Evolutionary conservation across 345 rosid genomes (phyloP).

Genomic region (Erysimum cheiranthoides): DNA sequence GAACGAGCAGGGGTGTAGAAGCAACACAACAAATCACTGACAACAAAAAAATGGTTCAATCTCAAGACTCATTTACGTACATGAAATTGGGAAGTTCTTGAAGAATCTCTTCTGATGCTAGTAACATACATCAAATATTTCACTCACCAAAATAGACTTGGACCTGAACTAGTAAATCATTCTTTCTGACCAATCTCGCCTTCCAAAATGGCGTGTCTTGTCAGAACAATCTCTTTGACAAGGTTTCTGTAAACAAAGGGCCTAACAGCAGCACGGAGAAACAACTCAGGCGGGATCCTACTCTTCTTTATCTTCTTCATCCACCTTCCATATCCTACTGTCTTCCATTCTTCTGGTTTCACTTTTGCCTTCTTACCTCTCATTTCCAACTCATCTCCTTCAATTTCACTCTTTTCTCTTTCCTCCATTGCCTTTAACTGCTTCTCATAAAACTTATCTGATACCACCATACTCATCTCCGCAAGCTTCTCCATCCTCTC

Average conservation of each 20-base stretch:
- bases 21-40: conserved; percentile 14
- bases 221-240: conserved; percentile 92
- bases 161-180: conserved; percentile 28
- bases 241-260: conserved; percentile 92
- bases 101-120: conserved; percentile 15
- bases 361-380: conserved; percentile 79
- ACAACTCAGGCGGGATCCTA: conserved; percentile 81
- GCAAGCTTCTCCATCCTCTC: conserved; percentile 84
- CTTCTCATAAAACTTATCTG: conserved; percentile 56
- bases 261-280: conserved; percentile 80
- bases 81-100: not conserved
- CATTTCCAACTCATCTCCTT: conserved; percentile 67
- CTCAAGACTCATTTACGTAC: not conserved
- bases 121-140: not conserved
- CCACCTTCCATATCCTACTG: conserved; percentile 74
- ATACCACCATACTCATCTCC: conserved; percentile 59
- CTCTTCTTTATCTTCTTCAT: conserved; percentile 76
- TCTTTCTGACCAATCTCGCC: conserved; percentile 74
- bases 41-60: conserved; percentile 10
- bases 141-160: not conserved
- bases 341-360: conserved; percentile 80
- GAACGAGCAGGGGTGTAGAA: not conserved
- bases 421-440: conserved; percentile 57
- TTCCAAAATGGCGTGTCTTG: conserved; percentile 92
- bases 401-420: conserved; percentile 39